These are phyloP conservation scores for Mortierella sp. DNA, from an alignment of 371 early-diverging fungal genomes.

Conservation along the genomic window DNA sequence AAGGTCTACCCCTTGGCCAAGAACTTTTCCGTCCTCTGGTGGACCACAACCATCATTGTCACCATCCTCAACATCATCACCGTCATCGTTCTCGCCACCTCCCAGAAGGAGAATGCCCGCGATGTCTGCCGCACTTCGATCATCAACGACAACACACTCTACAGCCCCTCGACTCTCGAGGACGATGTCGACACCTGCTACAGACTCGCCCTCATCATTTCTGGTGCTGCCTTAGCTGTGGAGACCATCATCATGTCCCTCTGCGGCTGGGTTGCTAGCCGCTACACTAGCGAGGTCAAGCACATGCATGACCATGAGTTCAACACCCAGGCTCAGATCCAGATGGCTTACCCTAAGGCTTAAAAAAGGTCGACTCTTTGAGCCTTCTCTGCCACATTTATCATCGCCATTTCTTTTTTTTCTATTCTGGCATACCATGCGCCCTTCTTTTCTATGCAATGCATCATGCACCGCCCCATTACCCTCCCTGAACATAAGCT, in stretches of 20 bases:
- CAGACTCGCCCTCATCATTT: neutral
- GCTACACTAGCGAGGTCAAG: conserved; percentile 31
- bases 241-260: conserved; percentile 13
- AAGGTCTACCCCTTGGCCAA: conserved; percentile 29
- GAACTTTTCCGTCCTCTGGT: conserved; percentile 40
- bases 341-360: conserved; percentile 7
- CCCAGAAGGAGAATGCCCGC: conserved; percentile 12
- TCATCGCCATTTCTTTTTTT: conserved; percentile 2
- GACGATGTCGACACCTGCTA: conserved; percentile 19
- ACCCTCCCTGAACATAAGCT: neutral
- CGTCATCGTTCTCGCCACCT: neutral
- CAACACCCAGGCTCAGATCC: neutral
- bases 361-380: neutral
- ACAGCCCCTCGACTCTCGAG: neutral
- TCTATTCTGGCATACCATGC: neutral
- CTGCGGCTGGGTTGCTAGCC: conserved; percentile 23
- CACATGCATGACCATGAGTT: conserved; percentile 20
- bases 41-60: conserved; percentile 14
- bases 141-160: neutral
- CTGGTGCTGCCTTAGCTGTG: conserved; percentile 13
- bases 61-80: conserved; percentile 11
- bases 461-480: conserved; percentile 10
- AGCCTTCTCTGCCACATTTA: neutral
- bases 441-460: neutral
- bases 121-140: conserved; percentile 1